phyloP scores from a whole-genome alignment of 2,329 filamentous ascomycete genomes.

The Phyllosticta citrichinensis region DNA sequence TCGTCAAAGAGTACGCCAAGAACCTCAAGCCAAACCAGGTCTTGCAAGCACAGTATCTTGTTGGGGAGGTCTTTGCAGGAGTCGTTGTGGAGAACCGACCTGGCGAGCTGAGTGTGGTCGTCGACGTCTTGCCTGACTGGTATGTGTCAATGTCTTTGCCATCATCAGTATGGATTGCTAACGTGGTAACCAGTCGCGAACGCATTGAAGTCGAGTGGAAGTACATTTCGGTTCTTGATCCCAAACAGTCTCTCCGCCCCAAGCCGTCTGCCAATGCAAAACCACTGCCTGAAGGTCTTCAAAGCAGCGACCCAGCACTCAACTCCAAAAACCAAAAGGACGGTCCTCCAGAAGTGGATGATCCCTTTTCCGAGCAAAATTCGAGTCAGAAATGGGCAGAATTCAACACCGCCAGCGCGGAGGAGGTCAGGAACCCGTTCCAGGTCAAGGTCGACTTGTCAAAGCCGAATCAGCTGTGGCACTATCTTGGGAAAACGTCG shows the following conservation, averaged over 20 bases:
- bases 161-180: conserved; percentile 10
- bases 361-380: conserved; percentile 38
- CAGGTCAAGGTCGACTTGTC: conserved; percentile 62
- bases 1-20: conserved; percentile 58
- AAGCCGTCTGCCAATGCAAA: conserved; percentile 65
- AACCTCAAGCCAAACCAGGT: conserved; percentile 62
- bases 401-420: conserved; percentile 50
- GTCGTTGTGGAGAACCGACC: conserved; percentile 73
- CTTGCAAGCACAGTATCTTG: conserved; percentile 76
- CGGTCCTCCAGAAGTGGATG: conserved; percentile 38
- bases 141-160: conserved; percentile 38
- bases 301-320: conserved; percentile 36
- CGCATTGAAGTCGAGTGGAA: conserved; percentile 75
- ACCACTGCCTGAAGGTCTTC: conserved; percentile 52
- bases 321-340: conserved; percentile 38
- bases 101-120: conserved; percentile 63
- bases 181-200: conserved; percentile 39
- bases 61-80: conserved; percentile 84
- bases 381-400: conserved; percentile 47
- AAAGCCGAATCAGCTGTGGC: conserved; percentile 71
- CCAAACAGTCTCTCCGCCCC: conserved; percentile 59
- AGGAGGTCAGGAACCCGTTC: conserved; percentile 27
- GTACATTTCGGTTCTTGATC: conserved; percentile 65
- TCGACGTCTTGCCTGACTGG: conserved; percentile 79
- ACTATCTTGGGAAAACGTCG: conserved; percentile 76